These are phyloP conservation scores for Candida glaebosa DNA, from an alignment of 805 yeast genomes.

Conservation along the genomic window DNA sequence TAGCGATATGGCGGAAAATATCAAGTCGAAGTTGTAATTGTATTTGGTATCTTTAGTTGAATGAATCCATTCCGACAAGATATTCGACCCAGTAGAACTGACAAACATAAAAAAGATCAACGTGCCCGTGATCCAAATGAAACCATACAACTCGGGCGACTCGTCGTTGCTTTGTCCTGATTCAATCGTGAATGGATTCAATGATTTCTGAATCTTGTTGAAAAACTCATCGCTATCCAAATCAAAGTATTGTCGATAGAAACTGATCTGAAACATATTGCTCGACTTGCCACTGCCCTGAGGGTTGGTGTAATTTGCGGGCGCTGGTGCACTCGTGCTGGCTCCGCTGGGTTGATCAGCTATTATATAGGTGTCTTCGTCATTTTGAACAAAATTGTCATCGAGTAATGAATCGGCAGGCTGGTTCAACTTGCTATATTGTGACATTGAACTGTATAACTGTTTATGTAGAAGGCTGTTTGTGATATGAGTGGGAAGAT, in stretches of 20 bases:
- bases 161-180: conserved; percentile 31
- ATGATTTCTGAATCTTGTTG: conserved; percentile 47
- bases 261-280: conserved; percentile 50
- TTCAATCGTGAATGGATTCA: conserved; percentile 47
- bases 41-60: conserved; percentile 41
- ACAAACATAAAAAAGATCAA: conserved; percentile 72
- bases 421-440: conserved; percentile 1
- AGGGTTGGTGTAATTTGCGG: neutral
- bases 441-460: neutral
- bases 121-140: conserved; percentile 87
- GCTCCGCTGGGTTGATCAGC: neutral
- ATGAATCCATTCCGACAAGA: conserved; percentile 56
- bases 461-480: no score
- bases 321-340: neutral
- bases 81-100: conserved; percentile 64
- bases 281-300: neutral
- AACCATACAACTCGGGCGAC: conserved; percentile 73
- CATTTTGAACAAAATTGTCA: neutral
- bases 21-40: conserved; percentile 55
- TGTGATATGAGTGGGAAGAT: no score
- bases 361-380: neutral
- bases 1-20: conserved; percentile 65
- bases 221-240: conserved; percentile 63
- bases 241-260: conserved; percentile 66
- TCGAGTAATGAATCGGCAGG: conserved; percentile 2